These are phyloP conservation scores for Ormosia emarginata DNA, from an alignment of 306 rosid species.

Conservation along the genomic window DNA sequence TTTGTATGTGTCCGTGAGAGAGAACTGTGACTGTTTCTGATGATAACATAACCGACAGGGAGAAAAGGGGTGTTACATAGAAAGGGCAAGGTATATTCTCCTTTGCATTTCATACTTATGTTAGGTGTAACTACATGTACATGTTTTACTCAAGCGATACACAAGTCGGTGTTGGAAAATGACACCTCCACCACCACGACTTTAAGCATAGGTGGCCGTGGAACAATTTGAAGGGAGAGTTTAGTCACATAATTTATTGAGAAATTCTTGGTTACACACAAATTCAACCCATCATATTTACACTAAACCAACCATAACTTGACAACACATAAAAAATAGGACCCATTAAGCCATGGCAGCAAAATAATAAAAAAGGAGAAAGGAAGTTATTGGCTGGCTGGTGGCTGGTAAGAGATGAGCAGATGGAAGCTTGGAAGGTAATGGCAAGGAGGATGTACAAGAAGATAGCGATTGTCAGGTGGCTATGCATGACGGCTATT, in stretches of 20 bases:
- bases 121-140: conserved; percentile 42
- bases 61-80: conserved; percentile 30
- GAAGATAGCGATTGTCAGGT: too few relatives aligned
- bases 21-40: background rate
- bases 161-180: conserved; percentile 32
- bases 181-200: conserved; percentile 32
- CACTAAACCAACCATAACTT: too few relatives aligned
- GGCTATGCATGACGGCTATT: too few relatives aligned
- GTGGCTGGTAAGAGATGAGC: too few relatives aligned
- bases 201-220: background rate
- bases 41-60: conserved; percentile 14
- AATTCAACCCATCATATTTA: too few relatives aligned
- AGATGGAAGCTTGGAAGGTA: too few relatives aligned
- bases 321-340: too few relatives aligned
- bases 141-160: conserved; percentile 18
- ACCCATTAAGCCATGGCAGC: too few relatives aligned
- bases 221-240: background rate
- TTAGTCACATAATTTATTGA: background rate
- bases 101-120: background rate
- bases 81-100: conserved; percentile 60
- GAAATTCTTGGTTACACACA: too few relatives aligned
- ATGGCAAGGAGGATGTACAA: too few relatives aligned
- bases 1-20: background rate
- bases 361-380: too few relatives aligned
- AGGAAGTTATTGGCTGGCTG: too few relatives aligned